phyloP scores from a whole-genome alignment of 1,284 basidiomycete genomes.

The Irpex sp. region DNA sequence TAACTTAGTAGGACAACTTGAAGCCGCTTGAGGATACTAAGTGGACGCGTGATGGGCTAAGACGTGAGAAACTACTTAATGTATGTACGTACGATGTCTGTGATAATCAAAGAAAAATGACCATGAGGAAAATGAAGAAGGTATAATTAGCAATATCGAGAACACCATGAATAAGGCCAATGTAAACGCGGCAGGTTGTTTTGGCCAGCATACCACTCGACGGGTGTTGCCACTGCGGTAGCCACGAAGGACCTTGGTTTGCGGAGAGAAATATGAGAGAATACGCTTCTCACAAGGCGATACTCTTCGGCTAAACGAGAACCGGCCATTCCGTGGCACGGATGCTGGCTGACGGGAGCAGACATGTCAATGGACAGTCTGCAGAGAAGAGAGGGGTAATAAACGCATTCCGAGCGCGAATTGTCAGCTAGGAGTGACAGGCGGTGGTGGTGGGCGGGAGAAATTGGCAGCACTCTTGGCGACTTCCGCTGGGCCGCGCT shows the following conservation, averaged over 20 bases:
- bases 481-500: conserved; percentile 10
- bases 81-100: background rate
- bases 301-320: background rate
- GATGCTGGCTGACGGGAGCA: background rate
- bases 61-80: background rate
- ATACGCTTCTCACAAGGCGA: background rate
- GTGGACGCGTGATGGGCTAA: background rate
- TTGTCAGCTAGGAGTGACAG: conserved; percentile 16
- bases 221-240: background rate
- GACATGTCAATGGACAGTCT: conserved; percentile 1
- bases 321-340: background rate
- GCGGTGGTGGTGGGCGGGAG: conserved; percentile 26
- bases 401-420: background rate
- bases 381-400: background rate
- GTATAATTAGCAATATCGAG: background rate
- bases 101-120: background rate
- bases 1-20: background rate
- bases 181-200: background rate
- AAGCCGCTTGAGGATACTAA: background rate
- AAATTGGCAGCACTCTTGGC: conserved; percentile 24
- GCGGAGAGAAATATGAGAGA: background rate
- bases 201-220: background rate
- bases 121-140: background rate
- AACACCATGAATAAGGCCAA: background rate
- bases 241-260: background rate